Conservation (phyloP, 106 monocot species). For the Acorus gramineus region DNA sequence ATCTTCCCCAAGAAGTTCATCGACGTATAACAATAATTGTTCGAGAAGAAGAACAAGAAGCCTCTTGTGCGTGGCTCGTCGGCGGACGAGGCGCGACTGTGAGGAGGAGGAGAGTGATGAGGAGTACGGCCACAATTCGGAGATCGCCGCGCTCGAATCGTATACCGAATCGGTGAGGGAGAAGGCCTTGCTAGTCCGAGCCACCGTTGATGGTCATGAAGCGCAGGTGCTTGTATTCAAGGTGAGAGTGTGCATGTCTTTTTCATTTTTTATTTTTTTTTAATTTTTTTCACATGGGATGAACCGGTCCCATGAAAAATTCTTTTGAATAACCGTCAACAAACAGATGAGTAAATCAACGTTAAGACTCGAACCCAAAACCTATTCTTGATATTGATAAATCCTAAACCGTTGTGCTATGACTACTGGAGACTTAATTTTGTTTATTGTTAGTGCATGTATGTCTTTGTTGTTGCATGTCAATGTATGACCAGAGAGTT, state of each 20-base stretch:
- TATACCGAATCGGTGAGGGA: constrained; percentile 43
- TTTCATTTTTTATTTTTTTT: neutral
- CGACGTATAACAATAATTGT: too few relatives aligned
- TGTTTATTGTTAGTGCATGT: too few relatives aligned
- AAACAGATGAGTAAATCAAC: too few relatives aligned
- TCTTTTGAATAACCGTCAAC: neutral
- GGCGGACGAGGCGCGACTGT: constrained; percentile 40
- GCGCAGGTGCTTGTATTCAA: constrained; percentile 70
- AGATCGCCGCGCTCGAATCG: constrained; percentile 49
- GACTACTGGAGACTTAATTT: too few relatives aligned
- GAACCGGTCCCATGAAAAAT: too few relatives aligned
- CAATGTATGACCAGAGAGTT: too few relatives aligned
- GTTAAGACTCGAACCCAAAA: too few relatives aligned
- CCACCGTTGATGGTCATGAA: constrained; percentile 48
- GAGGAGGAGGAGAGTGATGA: constrained; percentile 26
- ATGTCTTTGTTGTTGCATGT: too few relatives aligned
- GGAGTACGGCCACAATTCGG: constrained; percentile 40
- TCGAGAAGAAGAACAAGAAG: neutral
- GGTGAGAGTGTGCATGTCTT: constrained; percentile 15
- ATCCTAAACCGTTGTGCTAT: too few relatives aligned
- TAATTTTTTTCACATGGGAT: too few relatives aligned
- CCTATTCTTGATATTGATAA: too few relatives aligned
- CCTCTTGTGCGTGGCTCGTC: constrained; percentile 21
- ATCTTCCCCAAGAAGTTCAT: too few relatives aligned
- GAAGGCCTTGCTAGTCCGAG: constrained; percentile 47